Evolutionary conservation across 306 rosid genomes (phyloP).

Genomic region (Begonia masoniana): DNA sequence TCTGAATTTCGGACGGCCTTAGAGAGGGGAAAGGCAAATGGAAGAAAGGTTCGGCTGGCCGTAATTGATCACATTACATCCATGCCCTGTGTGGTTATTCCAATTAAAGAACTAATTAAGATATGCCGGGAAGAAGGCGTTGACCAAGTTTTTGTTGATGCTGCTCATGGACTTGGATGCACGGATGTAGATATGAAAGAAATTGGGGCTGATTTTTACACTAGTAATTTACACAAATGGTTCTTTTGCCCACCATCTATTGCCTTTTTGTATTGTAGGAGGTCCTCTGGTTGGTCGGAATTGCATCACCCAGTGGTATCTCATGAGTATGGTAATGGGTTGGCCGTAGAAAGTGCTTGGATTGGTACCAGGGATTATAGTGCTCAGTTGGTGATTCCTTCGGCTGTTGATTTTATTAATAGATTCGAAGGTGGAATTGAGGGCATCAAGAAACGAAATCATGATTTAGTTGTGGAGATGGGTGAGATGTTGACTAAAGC

Average conservation of each 20-base stretch:
- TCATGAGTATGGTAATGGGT: constrained; percentile 89
- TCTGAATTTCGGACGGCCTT: constrained; percentile 60
- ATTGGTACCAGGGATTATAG: constrained; percentile 97
- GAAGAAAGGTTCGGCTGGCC: constrained; percentile 64
- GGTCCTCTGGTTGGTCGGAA: constrained; percentile 23
- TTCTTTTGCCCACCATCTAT: constrained; percentile 90
- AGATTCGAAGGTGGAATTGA: constrained; percentile 87
- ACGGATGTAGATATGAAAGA: constrained; percentile 73
- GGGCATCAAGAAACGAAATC: constrained; percentile 86
- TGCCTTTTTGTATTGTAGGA: constrained; percentile 60
- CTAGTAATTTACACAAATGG: constrained; percentile 96
- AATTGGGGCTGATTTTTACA: constrained; percentile 91
- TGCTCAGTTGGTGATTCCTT: constrained; percentile 75
- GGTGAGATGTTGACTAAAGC: constrained; percentile 66
- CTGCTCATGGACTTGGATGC: constrained; percentile 94
- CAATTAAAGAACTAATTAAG: constrained; percentile 61
- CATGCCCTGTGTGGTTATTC: constrained; percentile 86
- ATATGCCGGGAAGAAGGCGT: constrained; percentile 97
- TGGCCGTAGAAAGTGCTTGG: constrained; percentile 93
- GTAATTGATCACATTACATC: constrained; percentile 95
- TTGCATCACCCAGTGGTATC: constrained; percentile 96
- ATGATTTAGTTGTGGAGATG: constrained; percentile 74
- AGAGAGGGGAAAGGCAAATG: constrained; percentile 54
- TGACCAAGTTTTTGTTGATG: constrained; percentile 81
- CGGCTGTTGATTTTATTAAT: constrained; percentile 51